Evolutionary conservation across 2,329 filamentous ascomycete species (phyloP), one percentile per base, ranked within the genome.

Genomic region (Calonectria hawksworthii): DNA sequence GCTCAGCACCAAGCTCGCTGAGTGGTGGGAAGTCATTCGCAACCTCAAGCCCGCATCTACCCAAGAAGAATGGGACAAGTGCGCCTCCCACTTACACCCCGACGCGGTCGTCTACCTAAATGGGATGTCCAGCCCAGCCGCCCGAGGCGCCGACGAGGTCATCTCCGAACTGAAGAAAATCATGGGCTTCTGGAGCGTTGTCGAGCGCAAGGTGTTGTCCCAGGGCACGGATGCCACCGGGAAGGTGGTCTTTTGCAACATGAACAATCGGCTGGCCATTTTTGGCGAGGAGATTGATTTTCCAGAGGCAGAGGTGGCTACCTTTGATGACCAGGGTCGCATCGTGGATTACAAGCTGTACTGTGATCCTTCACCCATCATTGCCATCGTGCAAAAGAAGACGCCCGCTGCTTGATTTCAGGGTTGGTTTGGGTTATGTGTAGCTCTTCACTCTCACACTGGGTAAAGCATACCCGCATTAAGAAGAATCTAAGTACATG

Each of bases 51-150:
- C 38, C 47, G 59, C 66, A 30, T 74, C 72, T 6, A 16, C 72
- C n/a, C 72, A 70, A 44, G 66, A 69, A 36, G 66, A 52, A 13
- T 74, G 72, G 72, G 72, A 74, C 50, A 41, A 67, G 21, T 74
- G 38, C 18, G 28, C 36, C 9, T 70, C 67, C 13, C 56, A 66
- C 59, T 50, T 70, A 1, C 66, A 32, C 50, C 72, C 66, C 6
- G 28, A 70, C 30, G 32, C 34, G 2, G 36, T 64, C 7, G 16
- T 74, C 11, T 67, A 70, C 23, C 38, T 70, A 18, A 59, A 64
- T n/a, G 66, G 72, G 11, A 61, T 74, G 28, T 30, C 16, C 18
- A 38, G 6, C 32, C 36, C 66, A 0, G 34, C 66, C 2, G 34
- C 59, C 28, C 56, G 23, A 18, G 72, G 72, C 7, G n/a, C 11